Conservation (phyloP, 1,139 yeast genomes). For the Petasospora rhodanensis region DNA sequence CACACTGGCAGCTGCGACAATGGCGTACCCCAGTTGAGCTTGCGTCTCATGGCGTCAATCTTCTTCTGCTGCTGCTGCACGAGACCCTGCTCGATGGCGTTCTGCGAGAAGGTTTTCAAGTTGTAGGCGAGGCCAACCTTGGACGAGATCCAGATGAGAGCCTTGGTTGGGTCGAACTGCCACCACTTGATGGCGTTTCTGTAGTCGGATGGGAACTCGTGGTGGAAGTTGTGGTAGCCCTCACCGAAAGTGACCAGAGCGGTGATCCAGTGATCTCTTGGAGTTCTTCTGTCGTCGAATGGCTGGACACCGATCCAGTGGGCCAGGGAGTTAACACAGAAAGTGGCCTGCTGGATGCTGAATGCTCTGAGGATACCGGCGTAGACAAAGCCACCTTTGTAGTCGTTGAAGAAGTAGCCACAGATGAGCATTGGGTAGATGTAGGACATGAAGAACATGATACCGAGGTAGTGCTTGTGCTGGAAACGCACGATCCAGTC, state of each 20-base stretch:
- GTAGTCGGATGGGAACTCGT: slow-evolving; percentile 97
- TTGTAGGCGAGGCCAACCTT: slow-evolving; percentile 84
- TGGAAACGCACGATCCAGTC: slow-evolving; percentile 91
- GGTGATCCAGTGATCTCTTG: slow-evolving; percentile 91
- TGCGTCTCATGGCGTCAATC: slow-evolving; percentile 71
- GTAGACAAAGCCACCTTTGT: slow-evolving; percentile 85
- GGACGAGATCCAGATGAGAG: slow-evolving; percentile 63
- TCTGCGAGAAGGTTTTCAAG: slow-evolving; percentile 87
- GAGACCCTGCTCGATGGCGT: slow-evolving; percentile 94
- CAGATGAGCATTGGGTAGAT: slow-evolving; percentile 72
- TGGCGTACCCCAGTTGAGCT: slow-evolving; percentile 89
- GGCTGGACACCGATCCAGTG: slow-evolving; percentile 99
- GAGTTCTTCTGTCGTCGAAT: slow-evolving; percentile 94
- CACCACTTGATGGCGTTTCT: slow-evolving; percentile 97
- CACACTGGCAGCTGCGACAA: slow-evolving; percentile 83
- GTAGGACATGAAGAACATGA: slow-evolving; percentile 66
- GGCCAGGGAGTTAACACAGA: slow-evolving; percentile 96
- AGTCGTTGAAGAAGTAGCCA: slow-evolving; percentile 83
- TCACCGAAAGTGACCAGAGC: slow-evolving; percentile 97
- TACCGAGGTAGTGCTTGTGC: slow-evolving; percentile 78
- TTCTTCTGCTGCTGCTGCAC: slow-evolving; percentile 97
- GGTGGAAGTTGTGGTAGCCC: slow-evolving; percentile 99
- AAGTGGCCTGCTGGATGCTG: slow-evolving; percentile 93
- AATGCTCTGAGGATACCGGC: slow-evolving; percentile 84
- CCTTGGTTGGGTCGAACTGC: slow-evolving; percentile 96